These are phyloP conservation scores for Paraphoma sp. DNA, from an alignment of 2,329 filamentous ascomycete species.

Conservation along the genomic window DNA sequence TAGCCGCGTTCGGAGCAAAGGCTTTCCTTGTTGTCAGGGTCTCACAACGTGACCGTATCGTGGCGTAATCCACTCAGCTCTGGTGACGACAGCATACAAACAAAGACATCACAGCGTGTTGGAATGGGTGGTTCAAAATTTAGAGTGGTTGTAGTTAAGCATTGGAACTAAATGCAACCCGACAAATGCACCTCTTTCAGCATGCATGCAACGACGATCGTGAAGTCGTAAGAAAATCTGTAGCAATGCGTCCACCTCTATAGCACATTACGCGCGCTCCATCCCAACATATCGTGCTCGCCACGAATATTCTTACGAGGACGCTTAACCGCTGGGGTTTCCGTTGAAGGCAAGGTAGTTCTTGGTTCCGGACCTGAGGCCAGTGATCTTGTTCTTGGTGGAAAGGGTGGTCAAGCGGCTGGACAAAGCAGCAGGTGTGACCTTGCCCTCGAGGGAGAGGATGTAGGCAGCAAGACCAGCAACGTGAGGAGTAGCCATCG, in stretches of 20 bases:
- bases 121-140: background rate
- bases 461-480: constrained; percentile 75
- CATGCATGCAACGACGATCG: constrained; percentile 4
- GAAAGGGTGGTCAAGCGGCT: constrained; percentile 54
- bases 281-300: background rate
- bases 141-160: background rate
- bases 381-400: constrained; percentile 51
- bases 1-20: background rate
- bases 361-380: constrained; percentile 53
- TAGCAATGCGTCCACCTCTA: constrained; percentile 5
- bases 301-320: background rate
- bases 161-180: background rate
- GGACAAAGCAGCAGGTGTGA: constrained; percentile 57
- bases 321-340: constrained; percentile 29
- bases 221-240: constrained; percentile 10
- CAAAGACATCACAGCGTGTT: too few species aligned
- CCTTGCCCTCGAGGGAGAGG: constrained; percentile 58
- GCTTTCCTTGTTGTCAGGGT: background rate
- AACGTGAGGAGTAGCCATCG: constrained; percentile 73
- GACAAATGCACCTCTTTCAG: background rate
- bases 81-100: too few species aligned
- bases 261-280: background rate
- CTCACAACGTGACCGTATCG: background rate
- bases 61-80: background rate
- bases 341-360: constrained; percentile 67